A percentile compares a stretch with the other conserved stretches of the same genome.
phyloP scores from a whole-genome alignment of 768 basidiomycete species.

The Leccinum disarticulatum region DNA sequence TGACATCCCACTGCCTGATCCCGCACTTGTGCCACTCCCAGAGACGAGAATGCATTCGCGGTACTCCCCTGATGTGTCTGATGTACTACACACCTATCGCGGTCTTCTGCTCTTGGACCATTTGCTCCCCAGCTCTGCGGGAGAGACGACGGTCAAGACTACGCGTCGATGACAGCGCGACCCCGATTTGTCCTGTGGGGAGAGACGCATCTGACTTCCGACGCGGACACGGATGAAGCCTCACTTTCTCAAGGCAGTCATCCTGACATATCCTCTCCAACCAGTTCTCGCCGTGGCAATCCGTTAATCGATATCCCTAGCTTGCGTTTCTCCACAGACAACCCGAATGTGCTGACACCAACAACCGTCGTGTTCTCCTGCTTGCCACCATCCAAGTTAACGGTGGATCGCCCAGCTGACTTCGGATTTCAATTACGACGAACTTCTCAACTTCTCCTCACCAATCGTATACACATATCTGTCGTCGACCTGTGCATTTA shows the following conservation, averaged over 20 bases:
- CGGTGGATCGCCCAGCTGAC: conserved; percentile 93
- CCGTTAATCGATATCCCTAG: conserved; percentile 29
- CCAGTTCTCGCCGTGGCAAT: conserved; percentile 37
- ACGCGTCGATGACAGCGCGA: conserved; percentile 60
- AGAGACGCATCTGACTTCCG: conserved; percentile 39
- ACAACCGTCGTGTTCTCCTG: conserved; percentile 43
- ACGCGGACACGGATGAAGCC: conserved; percentile 35
- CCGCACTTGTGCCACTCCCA: conserved; percentile 36
- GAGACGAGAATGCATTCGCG: conserved; percentile 57
- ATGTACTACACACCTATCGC: conserved; percentile 76
- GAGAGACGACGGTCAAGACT: conserved; percentile 64
- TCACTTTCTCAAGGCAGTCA: conserved; percentile 40
- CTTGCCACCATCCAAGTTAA: conserved; percentile 28
- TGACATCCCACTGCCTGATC: conserved; percentile 26
- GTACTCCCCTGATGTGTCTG: conserved; percentile 75
- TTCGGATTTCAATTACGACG: conserved; percentile 82
- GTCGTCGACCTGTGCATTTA: conserved; percentile 79
- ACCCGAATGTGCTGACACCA: conserved; percentile 30
- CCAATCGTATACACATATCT: conserved; percentile 78
- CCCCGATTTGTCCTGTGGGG: conserved; percentile 93
- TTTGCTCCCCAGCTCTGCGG: conserved; percentile 52
- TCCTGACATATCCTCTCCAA: conserved; percentile 40
- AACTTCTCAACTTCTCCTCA: conserved; percentile 67
- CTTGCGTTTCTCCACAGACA: conserved; percentile 22
- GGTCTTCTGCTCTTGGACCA: conserved; percentile 75